Evolutionary conservation across 1,139 yeast species (phyloP).

Genomic region (Hyphopichia fennica): DNA sequence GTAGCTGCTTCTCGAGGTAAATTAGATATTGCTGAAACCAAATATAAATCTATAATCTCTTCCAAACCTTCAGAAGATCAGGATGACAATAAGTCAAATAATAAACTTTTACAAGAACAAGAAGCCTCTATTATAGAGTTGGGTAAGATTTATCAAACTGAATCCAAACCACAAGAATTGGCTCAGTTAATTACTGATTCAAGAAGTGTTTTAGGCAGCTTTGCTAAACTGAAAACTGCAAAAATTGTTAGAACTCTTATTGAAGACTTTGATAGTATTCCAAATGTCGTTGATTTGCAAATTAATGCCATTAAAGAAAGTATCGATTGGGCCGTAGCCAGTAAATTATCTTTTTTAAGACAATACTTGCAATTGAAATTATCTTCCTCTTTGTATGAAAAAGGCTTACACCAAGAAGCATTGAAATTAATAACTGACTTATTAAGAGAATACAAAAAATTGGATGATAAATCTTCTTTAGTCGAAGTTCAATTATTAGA

Average conservation of each 20-base stretch:
- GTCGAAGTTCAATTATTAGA: slow-evolving; percentile 95
- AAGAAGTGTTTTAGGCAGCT: slow-evolving; percentile 63
- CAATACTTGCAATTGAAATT: slow-evolving; percentile 86
- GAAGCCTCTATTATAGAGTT: slow-evolving; percentile 65
- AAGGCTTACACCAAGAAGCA: slow-evolving; percentile 68
- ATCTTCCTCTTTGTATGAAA: slow-evolving; percentile 69
- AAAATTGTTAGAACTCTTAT: slow-evolving; percentile 77
- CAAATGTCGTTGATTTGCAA: slow-evolving; percentile 69
- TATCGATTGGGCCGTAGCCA: slow-evolving; percentile 83
- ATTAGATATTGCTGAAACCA: slow-evolving; percentile 54
- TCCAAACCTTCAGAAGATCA: slow-evolving; percentile 10
- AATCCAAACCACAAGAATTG: slow-evolving; percentile 50
- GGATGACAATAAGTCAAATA: slow-evolving; percentile 26
- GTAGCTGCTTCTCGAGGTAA: slow-evolving; percentile 50
- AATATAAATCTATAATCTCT: slow-evolving; percentile 46
- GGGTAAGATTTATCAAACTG: slow-evolving; percentile 55
- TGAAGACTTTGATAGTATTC: slow-evolving; percentile 72
- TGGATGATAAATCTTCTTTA: slow-evolving; percentile 92
- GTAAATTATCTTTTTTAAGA: slow-evolving; percentile 83
- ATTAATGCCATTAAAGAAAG: slow-evolving; percentile 74
- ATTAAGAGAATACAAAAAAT: slow-evolving; percentile 81
- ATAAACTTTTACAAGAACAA: slow-evolving; percentile 44
- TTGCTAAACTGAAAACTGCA: slow-evolving; percentile 94
- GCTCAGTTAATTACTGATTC: slow-evolving; percentile 67
- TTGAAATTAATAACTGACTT: slow-evolving; percentile 69